Base-by-base conservation (phyloP, 495 filamentous ascomycete species). In the Daldinia concentrica region DNA sequence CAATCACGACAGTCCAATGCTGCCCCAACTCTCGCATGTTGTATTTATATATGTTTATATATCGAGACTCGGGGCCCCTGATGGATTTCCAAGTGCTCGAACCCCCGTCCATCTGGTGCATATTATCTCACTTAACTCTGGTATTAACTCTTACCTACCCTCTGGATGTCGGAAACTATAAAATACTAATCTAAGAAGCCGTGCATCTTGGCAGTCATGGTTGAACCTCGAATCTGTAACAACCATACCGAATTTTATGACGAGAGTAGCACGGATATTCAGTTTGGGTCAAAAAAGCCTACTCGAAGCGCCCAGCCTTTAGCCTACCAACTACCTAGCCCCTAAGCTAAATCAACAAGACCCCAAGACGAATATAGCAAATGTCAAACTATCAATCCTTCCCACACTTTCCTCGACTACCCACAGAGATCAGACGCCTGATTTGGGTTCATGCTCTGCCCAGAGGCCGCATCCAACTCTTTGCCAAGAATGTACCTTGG, bases 401-500 rank as follows among this genome's bases (percentile, higher is more conserved):
- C 37, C 65, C 60, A 4, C 72, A 63, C 32, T 77, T 77, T 26
- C 61, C 69, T 29, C 72, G 75, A 64, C 69, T 77, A 52, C 75
- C 75, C 4, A 51, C 71, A 22, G 75, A 77, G 58, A 77, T 77
- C 55, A 70, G 75, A 60, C 75, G 72, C 4, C 27, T 77, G 32
- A 69, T 77, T 48, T 77, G 75, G 75, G 58, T 65, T 27, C 58
- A 75, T 12, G 72, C 73, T 32, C 62, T 77, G 9, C 75, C 75
- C 12, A 62, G 61, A 61, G 75, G 75, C 2, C 72, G 75, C 27
- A 70, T 77, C 26, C 75, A 77, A 37, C 72, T 77, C 43, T 77
- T 77, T 52, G 75, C 75, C n/a, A 73, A 61, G 54, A 72, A 69
- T 52, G 75, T 77, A 0, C 72, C 75, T 36, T 77, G 75, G 75